Evolutionary conservation across 441 rosid species (phyloP).

Genomic region (Pelargonium cotyledonis): DNA sequence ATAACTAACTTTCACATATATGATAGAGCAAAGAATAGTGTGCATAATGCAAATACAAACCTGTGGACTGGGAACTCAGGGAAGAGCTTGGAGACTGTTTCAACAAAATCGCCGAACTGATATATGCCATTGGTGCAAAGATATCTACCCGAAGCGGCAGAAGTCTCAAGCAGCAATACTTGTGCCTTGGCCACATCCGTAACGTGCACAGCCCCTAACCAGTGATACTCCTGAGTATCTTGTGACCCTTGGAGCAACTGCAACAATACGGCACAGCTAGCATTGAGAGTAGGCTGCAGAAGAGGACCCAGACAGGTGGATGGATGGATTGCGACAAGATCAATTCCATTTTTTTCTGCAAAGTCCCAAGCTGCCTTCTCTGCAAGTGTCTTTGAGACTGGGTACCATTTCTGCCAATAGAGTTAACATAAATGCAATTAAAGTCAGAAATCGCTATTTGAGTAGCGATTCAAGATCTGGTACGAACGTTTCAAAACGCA

Average conservation of each 20-base stretch:
- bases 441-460: too few species aligned
- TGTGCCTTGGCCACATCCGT: constrained; percentile 73
- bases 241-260: constrained; percentile 62
- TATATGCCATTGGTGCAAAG: constrained; percentile 76
- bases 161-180: constrained; percentile 49
- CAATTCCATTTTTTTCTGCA: constrained; percentile 48
- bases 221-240: constrained; percentile 63
- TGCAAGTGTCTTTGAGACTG: constrained; percentile 74
- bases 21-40: background rate
- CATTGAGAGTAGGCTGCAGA: constrained; percentile 63
- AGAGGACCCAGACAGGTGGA: constrained; percentile 70
- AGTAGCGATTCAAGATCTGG: too few species aligned
- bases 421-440: too few species aligned
- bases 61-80: constrained; percentile 64
- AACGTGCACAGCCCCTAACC: constrained; percentile 82
- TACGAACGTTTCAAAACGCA: too few species aligned
- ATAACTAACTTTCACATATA: background rate
- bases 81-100: constrained; percentile 49
- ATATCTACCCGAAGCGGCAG: constrained; percentile 64
- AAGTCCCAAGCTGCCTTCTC: constrained; percentile 82
- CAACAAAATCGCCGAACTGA: constrained; percentile 67
- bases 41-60: constrained; percentile 18
- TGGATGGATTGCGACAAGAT: constrained; percentile 68
- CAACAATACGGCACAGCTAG: constrained; percentile 66
- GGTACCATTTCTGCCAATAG: constrained; percentile 60